Evolutionary conservation across 768 basidiomycete species (phyloP).

Genomic region (Serendipita sp.): DNA sequence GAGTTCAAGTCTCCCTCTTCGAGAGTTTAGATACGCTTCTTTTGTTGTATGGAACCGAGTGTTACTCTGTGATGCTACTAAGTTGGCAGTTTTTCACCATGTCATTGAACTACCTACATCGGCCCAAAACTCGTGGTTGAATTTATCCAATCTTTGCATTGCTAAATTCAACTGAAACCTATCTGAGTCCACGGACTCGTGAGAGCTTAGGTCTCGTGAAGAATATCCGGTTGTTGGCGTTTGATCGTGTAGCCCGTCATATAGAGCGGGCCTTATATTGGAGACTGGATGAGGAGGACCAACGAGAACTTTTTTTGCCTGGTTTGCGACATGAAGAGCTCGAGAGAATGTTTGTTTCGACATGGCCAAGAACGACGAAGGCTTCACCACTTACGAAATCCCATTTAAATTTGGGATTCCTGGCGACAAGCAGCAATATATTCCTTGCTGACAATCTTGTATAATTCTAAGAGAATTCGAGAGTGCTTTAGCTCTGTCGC

Average conservation of each 20-base stretch:
- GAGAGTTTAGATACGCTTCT: constrained; percentile 36
- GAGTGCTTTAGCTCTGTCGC: no score
- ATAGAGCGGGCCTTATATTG: constrained; percentile 64
- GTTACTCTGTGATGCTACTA: constrained; percentile 46
- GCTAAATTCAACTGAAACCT: constrained; percentile 59
- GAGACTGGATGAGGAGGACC: constrained; percentile 68
- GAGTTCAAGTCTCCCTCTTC: constrained; percentile 33
- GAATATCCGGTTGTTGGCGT: constrained; percentile 17
- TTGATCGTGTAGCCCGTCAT: constrained; percentile 39
- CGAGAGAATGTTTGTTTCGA: not conserved
- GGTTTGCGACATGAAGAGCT: constrained; percentile 19
- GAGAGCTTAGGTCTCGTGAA: constrained; percentile 19
- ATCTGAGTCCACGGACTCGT: constrained; percentile 60
- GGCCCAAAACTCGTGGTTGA: constrained; percentile 68
- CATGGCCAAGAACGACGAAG: not conserved
- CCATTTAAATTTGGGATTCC: no score
- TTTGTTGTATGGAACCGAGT: constrained; percentile 63
- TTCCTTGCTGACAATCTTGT: no score
- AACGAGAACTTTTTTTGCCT: constrained; percentile 24
- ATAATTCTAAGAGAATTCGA: not conserved
- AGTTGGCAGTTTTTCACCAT: not conserved
- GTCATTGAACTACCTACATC: constrained; percentile 37
- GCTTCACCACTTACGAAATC: no score
- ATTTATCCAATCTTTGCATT: constrained; percentile 54
- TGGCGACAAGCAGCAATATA: no score